phyloP scores from a whole-genome alignment of 1,139 yeast species.

The Suhomyces chickasaworum region DNA sequence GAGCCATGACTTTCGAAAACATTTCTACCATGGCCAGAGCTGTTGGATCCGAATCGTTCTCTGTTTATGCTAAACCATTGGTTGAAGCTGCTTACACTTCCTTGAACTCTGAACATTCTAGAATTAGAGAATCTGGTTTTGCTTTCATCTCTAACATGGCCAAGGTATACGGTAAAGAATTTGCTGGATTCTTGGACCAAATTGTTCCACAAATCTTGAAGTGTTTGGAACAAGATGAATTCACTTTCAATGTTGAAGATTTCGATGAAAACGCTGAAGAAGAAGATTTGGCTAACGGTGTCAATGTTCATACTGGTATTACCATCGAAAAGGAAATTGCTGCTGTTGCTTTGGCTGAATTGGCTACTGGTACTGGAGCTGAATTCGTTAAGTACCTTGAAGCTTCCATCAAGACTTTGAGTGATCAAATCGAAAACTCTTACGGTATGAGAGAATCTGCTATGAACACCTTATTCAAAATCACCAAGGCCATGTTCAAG shows the following conservation, averaged over 20 bases:
- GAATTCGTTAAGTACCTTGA: slow-evolving; percentile 80
- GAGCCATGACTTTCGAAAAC: slow-evolving; percentile 91
- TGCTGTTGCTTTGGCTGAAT: slow-evolving; percentile 87
- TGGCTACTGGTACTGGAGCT: slow-evolving; percentile 83
- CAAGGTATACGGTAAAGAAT: slow-evolving; percentile 88
- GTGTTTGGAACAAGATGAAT: slow-evolving; percentile 83
- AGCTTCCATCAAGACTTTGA: slow-evolving; percentile 63
- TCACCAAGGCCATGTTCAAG: slow-evolving; percentile 70
- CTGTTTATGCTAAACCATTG: slow-evolving; percentile 83
- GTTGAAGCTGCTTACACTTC: slow-evolving; percentile 87
- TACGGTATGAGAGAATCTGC: slow-evolving; percentile 93
- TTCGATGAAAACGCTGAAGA: slow-evolving; percentile 41
- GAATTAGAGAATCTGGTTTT: slow-evolving; percentile 93
- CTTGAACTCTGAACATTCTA: slow-evolving; percentile 72
- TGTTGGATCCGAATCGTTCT: slow-evolving; percentile 87
- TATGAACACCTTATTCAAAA: slow-evolving; percentile 77
- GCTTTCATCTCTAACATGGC: slow-evolving; percentile 96
- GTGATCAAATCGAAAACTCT: slow-evolving; percentile 78
- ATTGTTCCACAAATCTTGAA: slow-evolving; percentile 82
- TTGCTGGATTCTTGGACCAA: slow-evolving; percentile 80
- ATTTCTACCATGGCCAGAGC: slow-evolving; percentile 96
- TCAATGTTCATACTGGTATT: slow-evolving; percentile 90
- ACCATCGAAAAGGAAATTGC: slow-evolving; percentile 97
- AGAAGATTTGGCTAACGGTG: slow-evolving; percentile 67
- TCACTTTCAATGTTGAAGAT: slow-evolving; percentile 51